phyloP scores from a whole-genome alignment of 495 filamentous ascomycete species.

The Hypoxylon trugodes region DNA sequence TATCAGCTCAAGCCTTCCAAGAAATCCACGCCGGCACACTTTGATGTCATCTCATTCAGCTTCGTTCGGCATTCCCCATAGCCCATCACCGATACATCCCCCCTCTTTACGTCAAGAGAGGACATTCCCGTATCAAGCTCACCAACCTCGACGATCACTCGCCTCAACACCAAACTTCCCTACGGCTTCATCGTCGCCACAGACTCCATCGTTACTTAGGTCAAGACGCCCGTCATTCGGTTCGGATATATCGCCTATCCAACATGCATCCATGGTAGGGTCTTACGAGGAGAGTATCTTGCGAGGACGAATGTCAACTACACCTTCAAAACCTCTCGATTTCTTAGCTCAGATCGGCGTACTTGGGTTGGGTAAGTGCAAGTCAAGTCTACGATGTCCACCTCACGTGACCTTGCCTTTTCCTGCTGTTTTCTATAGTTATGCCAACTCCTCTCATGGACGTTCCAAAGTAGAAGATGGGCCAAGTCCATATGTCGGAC shows the following conservation, averaged over 20 bases:
- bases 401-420: conserved; percentile 93
- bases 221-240: conserved; percentile 75
- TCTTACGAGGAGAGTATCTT: conserved; percentile 98
- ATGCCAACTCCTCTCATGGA: conserved; percentile 70
- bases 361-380: conserved; percentile 88
- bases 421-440: conserved; percentile 96
- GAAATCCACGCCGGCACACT: conserved; percentile 50
- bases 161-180: conserved; percentile 68
- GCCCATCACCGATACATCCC: conserved; percentile 46
- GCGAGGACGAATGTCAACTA: conserved; percentile 95
- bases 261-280: conserved; percentile 94
- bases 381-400: conserved; percentile 83
- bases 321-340: conserved; percentile 89
- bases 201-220: conserved; percentile 64
- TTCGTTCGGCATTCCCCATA: conserved; percentile 40
- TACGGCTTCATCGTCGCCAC: conserved; percentile 62
- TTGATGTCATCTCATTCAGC: conserved; percentile 47
- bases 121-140: conserved; percentile 70
- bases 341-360: conserved; percentile 98
- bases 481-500: conserved; percentile 94
- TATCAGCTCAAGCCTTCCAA: conserved; percentile 42
- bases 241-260: conserved; percentile 77
- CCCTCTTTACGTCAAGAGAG: conserved; percentile 58
- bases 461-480: conserved; percentile 74
- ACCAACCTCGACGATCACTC: conserved; percentile 77